A percentile compares a stretch with the other conserved stretches of the same genome.
Evolutionary conservation across 768 basidiomycete species (phyloP).

Genomic region (Tricholoma hemisulphureum): DNA sequence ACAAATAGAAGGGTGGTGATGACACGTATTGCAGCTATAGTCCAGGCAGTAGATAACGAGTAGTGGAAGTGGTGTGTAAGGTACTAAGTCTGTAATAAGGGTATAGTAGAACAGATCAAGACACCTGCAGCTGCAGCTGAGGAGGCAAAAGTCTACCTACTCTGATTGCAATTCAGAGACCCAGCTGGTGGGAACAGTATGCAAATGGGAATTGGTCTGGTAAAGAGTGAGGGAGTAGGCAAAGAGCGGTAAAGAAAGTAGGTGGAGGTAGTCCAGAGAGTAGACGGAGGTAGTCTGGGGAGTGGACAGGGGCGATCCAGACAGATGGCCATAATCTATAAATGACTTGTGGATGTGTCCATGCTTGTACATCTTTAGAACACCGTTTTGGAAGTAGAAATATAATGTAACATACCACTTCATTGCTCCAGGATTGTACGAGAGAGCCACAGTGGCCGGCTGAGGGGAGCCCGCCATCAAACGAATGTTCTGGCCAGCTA

Average conservation of each 20-base stretch:
- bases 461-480: neutral
- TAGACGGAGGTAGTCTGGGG: neutral
- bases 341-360: neutral
- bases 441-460: neutral
- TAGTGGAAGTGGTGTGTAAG: neutral
- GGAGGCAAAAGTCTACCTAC: neutral
- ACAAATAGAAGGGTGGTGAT: too few species aligned
- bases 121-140: neutral
- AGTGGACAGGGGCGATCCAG: neutral
- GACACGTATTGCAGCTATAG: neutral
- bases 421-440: neutral
- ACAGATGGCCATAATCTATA: neutral
- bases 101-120: neutral
- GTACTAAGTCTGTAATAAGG: neutral
- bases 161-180: neutral
- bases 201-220: neutral
- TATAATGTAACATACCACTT: neutral
- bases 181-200: neutral
- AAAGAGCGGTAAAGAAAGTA: neutral
- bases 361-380: neutral
- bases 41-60: neutral
- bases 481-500: neutral
- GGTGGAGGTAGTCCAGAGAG: neutral
- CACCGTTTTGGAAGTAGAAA: neutral
- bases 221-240: neutral